These are phyloP conservation scores for Kwoniella sp. DNA, from an alignment of 768 basidiomycete genomes.

Conservation along the genomic window DNA sequence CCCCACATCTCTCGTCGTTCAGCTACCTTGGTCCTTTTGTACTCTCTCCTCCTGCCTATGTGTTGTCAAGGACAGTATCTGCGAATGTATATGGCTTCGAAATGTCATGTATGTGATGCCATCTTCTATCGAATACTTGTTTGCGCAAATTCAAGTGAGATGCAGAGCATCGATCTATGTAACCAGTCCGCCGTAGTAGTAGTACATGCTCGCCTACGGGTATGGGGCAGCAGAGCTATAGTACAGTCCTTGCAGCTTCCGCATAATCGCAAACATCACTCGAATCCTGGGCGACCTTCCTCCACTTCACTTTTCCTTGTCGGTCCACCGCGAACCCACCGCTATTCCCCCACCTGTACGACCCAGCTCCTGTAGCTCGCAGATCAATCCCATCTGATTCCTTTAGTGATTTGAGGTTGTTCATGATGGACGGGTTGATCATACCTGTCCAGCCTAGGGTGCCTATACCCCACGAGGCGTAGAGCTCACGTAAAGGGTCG, in stretches of 20 bases:
- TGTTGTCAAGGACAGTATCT: not conserved
- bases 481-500: slow-evolving; percentile 6
- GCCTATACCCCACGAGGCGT: slow-evolving; percentile 21
- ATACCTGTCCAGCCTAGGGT: slow-evolving; percentile 12
- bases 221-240: not conserved
- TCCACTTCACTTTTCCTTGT: slow-evolving; percentile 9
- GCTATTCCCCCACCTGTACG: slow-evolving; percentile 17
- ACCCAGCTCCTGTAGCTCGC: slow-evolving; percentile 1
- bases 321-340: slow-evolving; percentile 13
- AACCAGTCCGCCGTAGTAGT: too few relatives aligned
- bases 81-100: not conserved
- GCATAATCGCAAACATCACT: slow-evolving; percentile 20
- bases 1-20: too few relatives aligned
- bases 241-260: slow-evolving; percentile 4
- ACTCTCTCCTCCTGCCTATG: not conserved
- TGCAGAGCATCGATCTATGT: too few relatives aligned
- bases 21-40: too few relatives aligned
- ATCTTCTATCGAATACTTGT: not conserved
- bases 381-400: slow-evolving; percentile 9
- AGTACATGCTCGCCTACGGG: too few relatives aligned
- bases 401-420: slow-evolving; percentile 8
- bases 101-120: not conserved
- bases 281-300: slow-evolving; percentile 9
- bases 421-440: slow-evolving; percentile 2
- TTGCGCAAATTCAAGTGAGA: too few relatives aligned